Evolutionary conservation across 2,329 filamentous ascomycete species (phyloP).

Genomic region (Verticillium isaacii): DNA sequence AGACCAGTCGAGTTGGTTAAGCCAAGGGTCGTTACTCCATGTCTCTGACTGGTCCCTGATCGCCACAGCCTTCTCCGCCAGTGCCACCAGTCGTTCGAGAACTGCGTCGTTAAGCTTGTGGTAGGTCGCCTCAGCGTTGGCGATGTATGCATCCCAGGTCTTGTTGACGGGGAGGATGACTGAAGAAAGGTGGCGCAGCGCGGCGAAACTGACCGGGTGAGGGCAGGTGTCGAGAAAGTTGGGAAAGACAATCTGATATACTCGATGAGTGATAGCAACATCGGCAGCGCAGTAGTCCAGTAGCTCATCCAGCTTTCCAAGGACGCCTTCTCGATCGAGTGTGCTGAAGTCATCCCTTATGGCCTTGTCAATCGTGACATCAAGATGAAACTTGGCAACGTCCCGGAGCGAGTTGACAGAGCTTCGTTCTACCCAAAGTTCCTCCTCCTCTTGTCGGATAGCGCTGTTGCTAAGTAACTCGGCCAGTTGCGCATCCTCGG

Average conservation of each 20-base stretch:
- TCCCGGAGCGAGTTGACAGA: constrained; percentile 93
- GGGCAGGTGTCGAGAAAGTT: constrained; percentile 86
- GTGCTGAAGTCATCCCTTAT: constrained; percentile 82
- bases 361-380: constrained; percentile 86
- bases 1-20: constrained; percentile 91
- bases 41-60: constrained; percentile 64
- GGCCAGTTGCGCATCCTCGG: constrained; percentile 66
- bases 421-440: constrained; percentile 91
- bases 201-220: constrained; percentile 95
- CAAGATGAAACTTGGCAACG: constrained; percentile 93
- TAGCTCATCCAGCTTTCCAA: constrained; percentile 71
- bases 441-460: constrained; percentile 79
- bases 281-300: constrained; percentile 94
- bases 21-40: constrained; percentile 81
- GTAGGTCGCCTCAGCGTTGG: constrained; percentile 82
- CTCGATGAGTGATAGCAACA: constrained; percentile 84
- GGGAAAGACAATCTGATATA: constrained; percentile 92
- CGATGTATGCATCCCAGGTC: constrained; percentile 81
- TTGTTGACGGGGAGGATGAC: constrained; percentile 88
- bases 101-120: constrained; percentile 72
- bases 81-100: constrained; percentile 63
- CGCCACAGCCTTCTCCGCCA: constrained; percentile 74
- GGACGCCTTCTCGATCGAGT: constrained; percentile 66
- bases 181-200: constrained; percentile 84
- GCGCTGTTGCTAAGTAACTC: constrained; percentile 63